Evolutionary conservation across 768 basidiomycete species (phyloP), one percentile per base, ranked within the genome.

Genomic region (Lepiota subincarnata): DNA sequence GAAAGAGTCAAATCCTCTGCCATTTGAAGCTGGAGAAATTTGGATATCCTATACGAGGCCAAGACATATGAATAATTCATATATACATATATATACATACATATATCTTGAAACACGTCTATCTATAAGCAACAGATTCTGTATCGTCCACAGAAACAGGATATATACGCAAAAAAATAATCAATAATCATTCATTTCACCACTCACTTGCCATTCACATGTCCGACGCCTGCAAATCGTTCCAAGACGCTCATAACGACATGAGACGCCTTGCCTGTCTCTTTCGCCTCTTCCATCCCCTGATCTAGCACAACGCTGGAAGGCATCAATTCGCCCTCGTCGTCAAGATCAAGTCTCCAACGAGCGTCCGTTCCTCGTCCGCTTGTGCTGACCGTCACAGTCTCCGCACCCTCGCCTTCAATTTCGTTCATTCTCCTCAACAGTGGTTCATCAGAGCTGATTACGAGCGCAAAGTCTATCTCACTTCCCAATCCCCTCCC

Each of bases 381-480:
- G 57, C 85, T 82, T 43, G 84, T 86, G 53, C 80, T 83, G 49
- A 81, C 80, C 49, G 87, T 91, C 6, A 54, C 46, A 35, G 45
- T 41, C 26, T 48, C 53, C n/a, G 53, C 53, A 74, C 88, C 86
- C 10, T 83, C 78, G 34, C 77, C 72, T 40, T 87, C 84, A 55
- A 92, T 68, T 62, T 89, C 87, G 61, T 87, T 88, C 70, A 92
- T 62, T 61, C 89, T 70, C 59, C 84, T 77, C 66, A 92, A 67
- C 59, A 92, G 60, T 70, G 86, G 87, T 74, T 92, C 89, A 66
- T 93, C 91, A 45, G 80, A 77, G 48, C 87, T 84, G 35, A 89
- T 64, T 8, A 81, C 84, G 39, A 89, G 67, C 50, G 88, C 71
- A 52, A 87, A 83, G 54, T 82, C 78, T 38, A 75, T 66, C 24